Percentiles rank a stretch among this genome's conserved stretches.
Conservation (phyloP, 345 rosid genomes). For the Barbarea vulgaris region DNA sequence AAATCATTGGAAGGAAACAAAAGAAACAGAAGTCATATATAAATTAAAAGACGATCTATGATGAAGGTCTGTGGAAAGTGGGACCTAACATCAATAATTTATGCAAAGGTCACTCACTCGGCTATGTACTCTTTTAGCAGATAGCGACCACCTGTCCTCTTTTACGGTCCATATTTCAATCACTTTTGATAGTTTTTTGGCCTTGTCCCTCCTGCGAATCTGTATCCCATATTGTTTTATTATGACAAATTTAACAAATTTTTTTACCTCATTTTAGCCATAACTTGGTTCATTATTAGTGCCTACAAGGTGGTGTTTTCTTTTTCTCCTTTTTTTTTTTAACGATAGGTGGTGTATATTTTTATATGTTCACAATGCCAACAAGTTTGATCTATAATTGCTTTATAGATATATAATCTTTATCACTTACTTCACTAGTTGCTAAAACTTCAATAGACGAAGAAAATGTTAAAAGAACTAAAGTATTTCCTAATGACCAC, state of each 20-base stretch:
- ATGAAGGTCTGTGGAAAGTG: conserved; percentile 2
- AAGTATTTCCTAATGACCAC: neutral
- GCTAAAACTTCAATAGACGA: neutral
- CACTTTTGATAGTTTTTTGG: conserved; percentile 21
- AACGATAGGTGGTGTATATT: too few species aligned
- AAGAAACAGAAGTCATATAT: neutral
- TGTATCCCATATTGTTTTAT: conserved; percentile 10
- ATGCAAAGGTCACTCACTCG: conserved; percentile 16
- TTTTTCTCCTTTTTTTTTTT: too few species aligned
- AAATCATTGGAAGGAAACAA: neutral
- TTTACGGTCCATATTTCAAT: conserved; percentile 18
- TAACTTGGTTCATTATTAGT: neutral
- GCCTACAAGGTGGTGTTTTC: neutral
- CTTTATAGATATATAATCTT: too few species aligned
- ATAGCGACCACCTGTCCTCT: conserved; percentile 16
- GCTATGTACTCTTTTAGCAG: conserved; percentile 9
- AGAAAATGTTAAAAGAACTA: neutral
- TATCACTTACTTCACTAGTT: neutral
- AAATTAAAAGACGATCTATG: neutral
- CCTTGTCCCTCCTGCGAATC: conserved; percentile 31
- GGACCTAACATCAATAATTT: conserved; percentile 26
- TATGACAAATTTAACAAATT: conserved; percentile 1
- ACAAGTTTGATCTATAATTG: conserved; percentile 1
- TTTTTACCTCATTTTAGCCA: neutral
- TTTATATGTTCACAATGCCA: neutral